Conservation (phyloP, 176 grass and related monocot genomes). For the Raddia distichophylla region DNA sequence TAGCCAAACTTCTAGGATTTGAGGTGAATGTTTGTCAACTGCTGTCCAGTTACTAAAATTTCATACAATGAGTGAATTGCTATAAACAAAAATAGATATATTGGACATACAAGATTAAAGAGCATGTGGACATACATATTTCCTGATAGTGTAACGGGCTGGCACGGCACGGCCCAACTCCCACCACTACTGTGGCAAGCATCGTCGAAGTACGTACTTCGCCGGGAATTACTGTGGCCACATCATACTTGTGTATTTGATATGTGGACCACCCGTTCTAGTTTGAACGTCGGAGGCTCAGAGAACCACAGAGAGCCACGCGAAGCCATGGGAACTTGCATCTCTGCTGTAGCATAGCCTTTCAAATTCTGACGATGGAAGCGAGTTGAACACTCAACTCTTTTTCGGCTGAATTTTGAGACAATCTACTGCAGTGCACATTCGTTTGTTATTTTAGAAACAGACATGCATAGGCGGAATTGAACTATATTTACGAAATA, state of each 20-base stretch:
- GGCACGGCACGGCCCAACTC: too few species aligned
- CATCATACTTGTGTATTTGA: too few species aligned
- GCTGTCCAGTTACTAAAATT: not conserved
- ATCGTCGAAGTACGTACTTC: too few species aligned
- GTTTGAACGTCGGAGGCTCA: too few species aligned
- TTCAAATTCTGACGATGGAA: too few species aligned
- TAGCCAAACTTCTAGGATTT: not conserved
- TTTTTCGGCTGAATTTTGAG: not conserved
- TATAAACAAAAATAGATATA: not conserved
- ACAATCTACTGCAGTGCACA: not conserved
- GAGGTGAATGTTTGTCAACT: not conserved
- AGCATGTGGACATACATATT: not conserved
- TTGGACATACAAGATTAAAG: not conserved
- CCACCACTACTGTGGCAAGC: too few species aligned
- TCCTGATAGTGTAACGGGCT: not conserved
- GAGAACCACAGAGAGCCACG: too few species aligned
- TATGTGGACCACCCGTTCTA: too few species aligned
- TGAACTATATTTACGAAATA: not conserved
- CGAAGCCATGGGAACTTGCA: too few species aligned
- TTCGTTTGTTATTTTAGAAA: not conserved
- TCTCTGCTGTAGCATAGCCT: too few species aligned
- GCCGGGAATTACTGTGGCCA: too few species aligned
- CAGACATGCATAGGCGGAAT: not conserved
- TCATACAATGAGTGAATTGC: not conserved
- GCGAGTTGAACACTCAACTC: too few species aligned